Conservation (phyloP, 139 green algal species). For the Penium margaritaceum region DNA sequence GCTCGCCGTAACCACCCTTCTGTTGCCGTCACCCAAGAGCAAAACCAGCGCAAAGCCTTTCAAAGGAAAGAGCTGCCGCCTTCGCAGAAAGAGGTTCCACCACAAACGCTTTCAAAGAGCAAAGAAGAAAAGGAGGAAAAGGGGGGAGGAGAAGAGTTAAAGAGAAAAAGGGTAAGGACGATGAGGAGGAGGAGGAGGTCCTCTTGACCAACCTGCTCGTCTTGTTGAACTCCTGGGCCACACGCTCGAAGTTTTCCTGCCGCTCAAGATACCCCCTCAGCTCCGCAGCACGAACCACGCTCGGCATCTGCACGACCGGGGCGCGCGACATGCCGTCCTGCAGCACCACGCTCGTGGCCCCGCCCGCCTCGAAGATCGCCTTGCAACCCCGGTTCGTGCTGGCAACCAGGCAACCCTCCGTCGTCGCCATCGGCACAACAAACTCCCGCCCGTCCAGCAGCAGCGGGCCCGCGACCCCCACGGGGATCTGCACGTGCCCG, state of each 20-base stretch:
- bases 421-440: constrained; percentile 43
- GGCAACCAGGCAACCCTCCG: constrained; percentile 42
- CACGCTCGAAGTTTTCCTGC: constrained; percentile 12
- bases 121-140: too few species aligned
- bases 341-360: constrained; percentile 16
- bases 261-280: constrained; percentile 38
- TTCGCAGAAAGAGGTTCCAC: too few species aligned
- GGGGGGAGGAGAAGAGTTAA: too few species aligned
- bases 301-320: constrained; percentile 34
- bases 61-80: too few species aligned
- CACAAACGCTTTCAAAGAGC: too few species aligned
- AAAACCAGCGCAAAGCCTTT: too few species aligned
- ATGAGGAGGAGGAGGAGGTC: too few species aligned
- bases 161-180: too few species aligned
- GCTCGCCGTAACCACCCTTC: too few species aligned
- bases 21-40: too few species aligned
- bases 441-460: constrained; percentile 40
- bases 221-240: constrained; percentile 37
- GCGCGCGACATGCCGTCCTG: constrained; percentile 45
- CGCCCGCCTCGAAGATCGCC: constrained; percentile 28
- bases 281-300: constrained; percentile 6
- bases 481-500: constrained; percentile 37
- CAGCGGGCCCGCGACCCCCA: constrained; percentile 43
- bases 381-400: constrained; percentile 46
- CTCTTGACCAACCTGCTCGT: constrained; percentile 31